Evolutionary conservation across 306 rosid genomes (phyloP).

Genomic region (Comarum palustre): DNA sequence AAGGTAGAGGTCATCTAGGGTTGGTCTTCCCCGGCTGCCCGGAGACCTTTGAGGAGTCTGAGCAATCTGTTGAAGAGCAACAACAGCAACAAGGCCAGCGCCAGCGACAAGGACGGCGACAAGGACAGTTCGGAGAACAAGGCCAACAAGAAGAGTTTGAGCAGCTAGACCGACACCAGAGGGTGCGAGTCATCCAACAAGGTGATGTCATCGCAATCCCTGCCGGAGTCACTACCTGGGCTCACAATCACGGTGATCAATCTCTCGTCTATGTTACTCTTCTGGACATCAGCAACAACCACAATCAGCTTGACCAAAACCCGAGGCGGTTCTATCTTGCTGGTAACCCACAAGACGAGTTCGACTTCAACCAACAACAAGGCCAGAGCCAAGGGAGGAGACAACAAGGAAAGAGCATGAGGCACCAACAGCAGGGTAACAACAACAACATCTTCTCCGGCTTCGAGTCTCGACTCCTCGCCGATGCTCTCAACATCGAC

Average conservation of each 20-base stretch:
- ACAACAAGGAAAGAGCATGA: neutral
- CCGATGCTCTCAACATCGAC: conserved; percentile 37
- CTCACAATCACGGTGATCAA: conserved; percentile 31
- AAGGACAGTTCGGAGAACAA: neutral
- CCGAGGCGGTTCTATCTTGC: conserved; percentile 73
- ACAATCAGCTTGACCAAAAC: conserved; percentile 54
- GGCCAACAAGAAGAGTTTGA: neutral
- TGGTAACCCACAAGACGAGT: conserved; percentile 49
- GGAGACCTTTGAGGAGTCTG: conserved; percentile 42
- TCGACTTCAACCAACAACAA: conserved; percentile 9
- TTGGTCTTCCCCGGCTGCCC: conserved; percentile 37
- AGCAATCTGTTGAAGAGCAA: neutral
- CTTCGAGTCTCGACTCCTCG: conserved; percentile 26
- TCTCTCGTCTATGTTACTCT: conserved; percentile 38
- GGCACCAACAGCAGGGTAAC: neutral
- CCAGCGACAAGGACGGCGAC: neutral
- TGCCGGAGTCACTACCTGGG: conserved; percentile 39
- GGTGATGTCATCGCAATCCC: conserved; percentile 47
- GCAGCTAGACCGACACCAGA: conserved; percentile 33
- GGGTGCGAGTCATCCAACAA: conserved; percentile 25
- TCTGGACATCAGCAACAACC: conserved; percentile 34
- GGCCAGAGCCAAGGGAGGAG: neutral
- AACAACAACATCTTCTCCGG: conserved; percentile 46
- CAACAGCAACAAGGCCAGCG: neutral
- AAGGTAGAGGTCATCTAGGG: conserved; percentile 38